phyloP scores from a whole-genome alignment of 139 green algal genomes.

The Coccomyxa sp. region DNA sequence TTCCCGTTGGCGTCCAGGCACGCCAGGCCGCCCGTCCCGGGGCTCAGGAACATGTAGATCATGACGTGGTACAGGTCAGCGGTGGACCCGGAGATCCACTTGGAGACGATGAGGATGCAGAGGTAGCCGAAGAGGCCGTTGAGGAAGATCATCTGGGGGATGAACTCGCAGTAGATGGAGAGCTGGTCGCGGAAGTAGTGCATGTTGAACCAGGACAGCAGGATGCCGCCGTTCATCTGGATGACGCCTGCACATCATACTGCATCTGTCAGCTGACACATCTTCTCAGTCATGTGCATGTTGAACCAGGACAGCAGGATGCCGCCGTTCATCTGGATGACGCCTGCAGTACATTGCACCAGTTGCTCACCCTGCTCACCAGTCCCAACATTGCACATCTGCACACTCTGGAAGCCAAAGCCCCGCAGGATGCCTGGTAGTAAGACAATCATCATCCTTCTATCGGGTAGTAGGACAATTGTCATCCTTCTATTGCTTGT shows the following conservation, averaged over 20 bases:
- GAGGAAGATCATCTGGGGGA: slow-evolving; percentile 93
- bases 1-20: slow-evolving; percentile 26
- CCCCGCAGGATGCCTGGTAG: too few relatives aligned
- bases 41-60: slow-evolving; percentile 99
- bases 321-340: slow-evolving; percentile 94
- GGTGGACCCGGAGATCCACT: slow-evolving; percentile 77
- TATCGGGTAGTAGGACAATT: too few relatives aligned
- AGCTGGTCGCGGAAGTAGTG: slow-evolving; percentile 80
- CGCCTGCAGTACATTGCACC: slow-evolving; percentile 30
- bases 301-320: slow-evolving; percentile 95
- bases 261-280: too few relatives aligned
- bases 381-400: too few relatives aligned
- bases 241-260: slow-evolving; percentile 44
- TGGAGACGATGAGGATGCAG: slow-evolving; percentile 90
- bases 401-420: too few relatives aligned
- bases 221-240: slow-evolving; percentile 97
- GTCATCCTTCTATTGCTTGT: too few relatives aligned
- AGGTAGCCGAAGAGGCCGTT: slow-evolving; percentile 97
- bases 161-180: slow-evolving; percentile 71
- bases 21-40: slow-evolving; percentile 56
- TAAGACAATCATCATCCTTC: too few relatives aligned
- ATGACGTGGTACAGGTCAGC: slow-evolving; percentile 97
- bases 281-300: too few relatives aligned
- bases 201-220: slow-evolving; percentile 93
- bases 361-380: too few relatives aligned